phyloP scores from a whole-genome alignment of 305 asterid species.

The Fraxinus xanthoxyloides region DNA sequence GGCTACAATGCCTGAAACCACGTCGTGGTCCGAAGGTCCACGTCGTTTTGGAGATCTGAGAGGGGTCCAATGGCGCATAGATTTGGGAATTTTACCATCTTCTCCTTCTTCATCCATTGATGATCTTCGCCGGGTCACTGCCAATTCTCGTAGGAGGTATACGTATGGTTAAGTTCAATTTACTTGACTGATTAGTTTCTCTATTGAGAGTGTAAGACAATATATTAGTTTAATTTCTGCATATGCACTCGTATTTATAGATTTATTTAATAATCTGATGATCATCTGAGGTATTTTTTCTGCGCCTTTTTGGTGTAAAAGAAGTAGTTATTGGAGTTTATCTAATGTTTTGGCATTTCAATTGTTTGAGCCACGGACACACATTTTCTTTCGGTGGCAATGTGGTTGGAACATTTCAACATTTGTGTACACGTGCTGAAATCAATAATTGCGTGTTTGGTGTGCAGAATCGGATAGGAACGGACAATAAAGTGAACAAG shows the following conservation, averaged over 20 bases:
- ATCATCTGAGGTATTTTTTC: background rate
- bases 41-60: constrained; percentile 60
- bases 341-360: constrained; percentile 2
- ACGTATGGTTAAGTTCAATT: background rate
- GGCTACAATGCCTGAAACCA: constrained; percentile 40
- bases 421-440: constrained; percentile 6
- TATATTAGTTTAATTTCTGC: background rate
- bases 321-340: background rate
- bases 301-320: background rate
- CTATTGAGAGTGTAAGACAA: background rate
- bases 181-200: background rate
- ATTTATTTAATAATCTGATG: background rate
- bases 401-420: background rate
- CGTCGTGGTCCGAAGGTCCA: constrained; percentile 29
- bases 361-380: background rate
- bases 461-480: background rate
- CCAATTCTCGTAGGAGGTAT: constrained; percentile 92
- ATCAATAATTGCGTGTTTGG: background rate
- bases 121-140: constrained; percentile 83
- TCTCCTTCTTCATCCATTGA: constrained; percentile 60
- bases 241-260: background rate
- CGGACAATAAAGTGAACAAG: background rate
- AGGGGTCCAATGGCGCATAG: constrained; percentile 87
- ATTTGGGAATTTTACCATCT: constrained; percentile 83
- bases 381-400: background rate